Evolutionary conservation across 805 yeast genomes (phyloP).

Genomic region (Myxozyma lipomycoides): DNA sequence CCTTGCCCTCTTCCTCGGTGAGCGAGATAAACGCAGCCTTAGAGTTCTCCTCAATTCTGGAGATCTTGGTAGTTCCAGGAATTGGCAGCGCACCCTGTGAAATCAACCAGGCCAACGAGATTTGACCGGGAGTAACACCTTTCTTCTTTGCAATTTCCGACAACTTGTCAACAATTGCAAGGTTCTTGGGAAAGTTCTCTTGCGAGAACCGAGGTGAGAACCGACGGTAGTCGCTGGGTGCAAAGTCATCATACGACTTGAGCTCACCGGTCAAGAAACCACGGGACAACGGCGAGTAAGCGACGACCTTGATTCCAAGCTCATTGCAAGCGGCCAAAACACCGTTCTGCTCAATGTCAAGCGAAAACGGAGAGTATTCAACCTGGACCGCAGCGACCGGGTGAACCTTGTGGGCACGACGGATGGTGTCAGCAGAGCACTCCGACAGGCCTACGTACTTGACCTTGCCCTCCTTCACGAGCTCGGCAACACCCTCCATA

Average conservation of each 20-base stretch:
- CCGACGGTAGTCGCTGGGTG: slow-evolving; percentile 49
- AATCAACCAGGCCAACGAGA: slow-evolving; percentile 65
- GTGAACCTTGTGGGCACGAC: slow-evolving; percentile 50
- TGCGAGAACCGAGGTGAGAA: slow-evolving; percentile 55
- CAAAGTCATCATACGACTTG: slow-evolving; percentile 43
- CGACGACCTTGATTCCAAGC: slow-evolving; percentile 59
- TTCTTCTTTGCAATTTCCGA: slow-evolving; percentile 47
- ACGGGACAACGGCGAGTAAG: slow-evolving; percentile 80
- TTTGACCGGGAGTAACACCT: slow-evolving; percentile 56
- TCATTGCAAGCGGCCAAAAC: slow-evolving; percentile 57
- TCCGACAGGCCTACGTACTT: slow-evolving; percentile 75
- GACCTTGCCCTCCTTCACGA: slow-evolving; percentile 59
- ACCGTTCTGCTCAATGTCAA: slow-evolving; percentile 60
- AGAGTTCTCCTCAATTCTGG: slow-evolving; percentile 61
- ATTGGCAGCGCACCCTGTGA: slow-evolving; percentile 61
- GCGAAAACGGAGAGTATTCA: slow-evolving; percentile 70
- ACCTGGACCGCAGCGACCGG: slow-evolving; percentile 70
- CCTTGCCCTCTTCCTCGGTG: slow-evolving; percentile 16
- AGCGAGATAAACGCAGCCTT: slow-evolving; percentile 22
- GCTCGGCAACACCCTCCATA: slow-evolving; percentile 52
- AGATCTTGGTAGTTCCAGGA: slow-evolving; percentile 66
- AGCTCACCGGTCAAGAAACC: slow-evolving; percentile 70
- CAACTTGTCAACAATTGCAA: slow-evolving; percentile 47
- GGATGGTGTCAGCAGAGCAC: slow-evolving; percentile 58
- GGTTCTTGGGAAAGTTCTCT: slow-evolving; percentile 55